A percentile compares a stretch with the other conserved stretches of the same genome.
Evolutionary conservation across 805 yeast genomes (phyloP).

Genomic region (Debaryomyces tyrocola): DNA sequence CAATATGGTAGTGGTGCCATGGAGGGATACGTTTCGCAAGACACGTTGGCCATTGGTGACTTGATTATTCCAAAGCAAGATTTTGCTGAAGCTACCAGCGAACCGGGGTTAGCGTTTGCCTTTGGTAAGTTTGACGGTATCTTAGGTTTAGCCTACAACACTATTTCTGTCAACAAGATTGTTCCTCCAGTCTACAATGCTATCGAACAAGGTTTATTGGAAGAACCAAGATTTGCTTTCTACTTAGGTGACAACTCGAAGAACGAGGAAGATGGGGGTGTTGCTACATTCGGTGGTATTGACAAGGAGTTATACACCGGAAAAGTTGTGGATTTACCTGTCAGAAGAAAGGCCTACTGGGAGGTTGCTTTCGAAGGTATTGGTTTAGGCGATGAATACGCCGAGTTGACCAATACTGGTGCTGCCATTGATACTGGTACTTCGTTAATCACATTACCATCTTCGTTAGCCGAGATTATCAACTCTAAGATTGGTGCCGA

Average conservation of each 20-base stretch:
- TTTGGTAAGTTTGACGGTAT: slow-evolving; percentile 99
- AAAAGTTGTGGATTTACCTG: slow-evolving; percentile 91
- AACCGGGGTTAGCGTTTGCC: slow-evolving; percentile 97
- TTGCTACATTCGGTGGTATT: slow-evolving; percentile 93
- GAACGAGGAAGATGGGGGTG: slow-evolving; percentile 75
- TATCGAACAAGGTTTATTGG: slow-evolving; percentile 74
- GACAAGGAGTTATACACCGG: slow-evolving; percentile 78
- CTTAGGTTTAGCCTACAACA: slow-evolving; percentile 89
- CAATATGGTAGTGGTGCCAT: slow-evolving; percentile 91
- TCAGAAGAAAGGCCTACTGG: slow-evolving; percentile 99
- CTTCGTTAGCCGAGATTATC: slow-evolving; percentile 91
- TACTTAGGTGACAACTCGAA: slow-evolving; percentile 78
- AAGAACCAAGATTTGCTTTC: slow-evolving; percentile 84
- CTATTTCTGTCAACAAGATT: slow-evolving; percentile 83
- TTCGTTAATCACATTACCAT: slow-evolving; percentile 90
- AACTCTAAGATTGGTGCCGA: slow-evolving; percentile 96
- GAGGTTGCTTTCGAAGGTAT: slow-evolving; percentile 92
- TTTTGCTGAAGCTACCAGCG: slow-evolving; percentile 95
- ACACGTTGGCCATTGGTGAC: slow-evolving; percentile 77
- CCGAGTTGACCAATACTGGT: slow-evolving; percentile 78
- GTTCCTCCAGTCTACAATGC: slow-evolving; percentile 97
- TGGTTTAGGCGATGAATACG: slow-evolving; percentile 89
- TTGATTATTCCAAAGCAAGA: slow-evolving; percentile 84
- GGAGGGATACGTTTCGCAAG: slow-evolving; percentile 91
- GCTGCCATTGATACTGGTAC: slow-evolving; percentile 99